Percentiles rank a stretch among this genome's conserved stretches.
These are phyloP conservation scores for Circinella minor DNA, from an alignment of 371 early-diverging fungal species.

Conservation along the genomic window DNA sequence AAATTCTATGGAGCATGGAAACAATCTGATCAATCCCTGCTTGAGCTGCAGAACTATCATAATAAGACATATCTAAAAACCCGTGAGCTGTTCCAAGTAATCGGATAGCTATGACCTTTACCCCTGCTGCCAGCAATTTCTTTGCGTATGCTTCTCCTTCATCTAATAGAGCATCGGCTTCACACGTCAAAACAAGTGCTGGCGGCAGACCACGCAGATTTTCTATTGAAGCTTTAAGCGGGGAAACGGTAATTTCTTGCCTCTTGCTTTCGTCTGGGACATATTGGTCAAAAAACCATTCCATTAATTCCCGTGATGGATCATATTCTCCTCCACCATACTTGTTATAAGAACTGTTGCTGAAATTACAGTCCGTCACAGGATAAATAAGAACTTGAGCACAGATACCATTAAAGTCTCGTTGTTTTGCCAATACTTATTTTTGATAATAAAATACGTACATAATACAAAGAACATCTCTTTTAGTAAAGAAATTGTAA, in stretches of 20 bases:
- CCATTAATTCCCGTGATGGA: slow-evolving; percentile 23
- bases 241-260: slow-evolving; percentile 19
- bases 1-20: not conserved
- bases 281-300: slow-evolving; percentile 39
- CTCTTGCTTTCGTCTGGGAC: slow-evolving; percentile 15
- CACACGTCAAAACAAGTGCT: slow-evolving; percentile 36
- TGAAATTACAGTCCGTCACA: slow-evolving; percentile 20
- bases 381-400: slow-evolving; percentile 39
- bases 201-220: slow-evolving; percentile 34
- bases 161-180: slow-evolving; percentile 36
- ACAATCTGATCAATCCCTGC: not conserved
- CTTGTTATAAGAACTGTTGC: slow-evolving; percentile 28
- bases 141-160: slow-evolving; percentile 40
- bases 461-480: no score
- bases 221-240: slow-evolving; percentile 28
- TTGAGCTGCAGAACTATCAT: not conserved
- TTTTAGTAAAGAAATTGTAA: no score
- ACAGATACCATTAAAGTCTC: slow-evolving; percentile 20
- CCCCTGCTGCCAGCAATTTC: slow-evolving; percentile 32
- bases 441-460: no score
- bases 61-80: slow-evolving; percentile 6
- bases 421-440: slow-evolving; percentile 34
- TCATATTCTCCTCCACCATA: slow-evolving; percentile 17
- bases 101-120: slow-evolving; percentile 22
- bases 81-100: slow-evolving; percentile 22